A percentile compares a stretch with the other conserved stretches of the same genome.
These are phyloP conservation scores for Gremmenia infestans DNA, from an alignment of 2,329 filamentous ascomycete species.

Conservation along the genomic window DNA sequence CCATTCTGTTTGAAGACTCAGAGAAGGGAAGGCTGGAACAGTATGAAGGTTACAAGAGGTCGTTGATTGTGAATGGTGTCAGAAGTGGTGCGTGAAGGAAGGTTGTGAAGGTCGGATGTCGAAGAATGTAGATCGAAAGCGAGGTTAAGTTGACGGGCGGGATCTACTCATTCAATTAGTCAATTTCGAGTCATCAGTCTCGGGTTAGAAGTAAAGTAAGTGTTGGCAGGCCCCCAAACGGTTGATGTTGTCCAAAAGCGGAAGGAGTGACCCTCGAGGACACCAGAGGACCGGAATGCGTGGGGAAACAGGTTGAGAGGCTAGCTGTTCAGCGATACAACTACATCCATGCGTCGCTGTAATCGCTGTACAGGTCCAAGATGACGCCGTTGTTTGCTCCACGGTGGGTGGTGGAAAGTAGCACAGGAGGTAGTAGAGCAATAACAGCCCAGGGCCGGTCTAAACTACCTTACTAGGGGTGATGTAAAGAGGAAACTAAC, in stretches of 20 bases:
- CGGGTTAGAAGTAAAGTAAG: not conserved
- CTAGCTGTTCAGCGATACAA: no score
- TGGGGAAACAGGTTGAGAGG: no score
- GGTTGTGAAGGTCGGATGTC: constrained; percentile 6
- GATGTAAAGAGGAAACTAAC: no score
- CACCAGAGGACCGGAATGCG: not conserved
- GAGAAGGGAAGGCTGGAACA: constrained; percentile 1
- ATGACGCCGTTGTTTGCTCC: no score
- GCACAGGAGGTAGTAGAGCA: no score
- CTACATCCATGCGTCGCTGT: no score
- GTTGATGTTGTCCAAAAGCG: not conserved
- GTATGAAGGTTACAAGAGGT: not conserved
- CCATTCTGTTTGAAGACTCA: constrained; percentile 44
- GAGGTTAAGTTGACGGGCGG: not conserved
- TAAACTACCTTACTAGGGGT: no score
- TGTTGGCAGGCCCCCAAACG: not conserved
- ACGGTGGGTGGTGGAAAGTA: no score
- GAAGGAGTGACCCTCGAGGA: not conserved
- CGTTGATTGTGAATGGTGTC: not conserved
- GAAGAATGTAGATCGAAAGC: constrained; percentile 5
- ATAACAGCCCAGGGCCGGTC: no score
- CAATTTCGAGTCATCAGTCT: not conserved
- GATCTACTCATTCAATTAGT: constrained; percentile 4
- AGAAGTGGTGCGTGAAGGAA: not conserved
- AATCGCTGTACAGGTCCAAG: no score